Conservation (phyloP, 768 basidiomycete genomes). For the Trametes cinnabarina region DNA sequence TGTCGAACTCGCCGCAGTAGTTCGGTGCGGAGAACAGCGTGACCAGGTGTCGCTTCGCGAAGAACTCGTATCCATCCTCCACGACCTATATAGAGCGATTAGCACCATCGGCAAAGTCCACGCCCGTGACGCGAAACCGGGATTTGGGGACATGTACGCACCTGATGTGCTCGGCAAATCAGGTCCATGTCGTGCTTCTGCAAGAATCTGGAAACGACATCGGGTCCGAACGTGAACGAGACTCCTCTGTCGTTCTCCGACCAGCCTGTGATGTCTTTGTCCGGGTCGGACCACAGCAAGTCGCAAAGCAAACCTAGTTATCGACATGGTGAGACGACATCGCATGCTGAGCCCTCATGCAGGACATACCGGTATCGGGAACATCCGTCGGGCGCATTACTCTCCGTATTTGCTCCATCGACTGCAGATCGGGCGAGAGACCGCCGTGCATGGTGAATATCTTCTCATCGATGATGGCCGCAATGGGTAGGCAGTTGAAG, state of each 20-base stretch:
- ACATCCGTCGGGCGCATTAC: slow-evolving; percentile 99
- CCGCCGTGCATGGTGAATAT: slow-evolving; percentile 99
- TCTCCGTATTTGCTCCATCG: slow-evolving; percentile 99
- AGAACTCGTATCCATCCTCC: slow-evolving; percentile 99
- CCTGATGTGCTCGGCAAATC: slow-evolving; percentile 98
- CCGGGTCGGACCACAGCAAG: slow-evolving; percentile 97
- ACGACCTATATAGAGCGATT: slow-evolving; percentile 63
- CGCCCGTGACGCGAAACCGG: background rate
- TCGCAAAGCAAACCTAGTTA: slow-evolving; percentile 85
- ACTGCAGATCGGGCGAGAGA: slow-evolving; percentile 93
- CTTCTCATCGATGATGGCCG: slow-evolving; percentile 99
- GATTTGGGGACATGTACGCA: slow-evolving; percentile 36
- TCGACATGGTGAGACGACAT: background rate
- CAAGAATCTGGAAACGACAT: slow-evolving; percentile 96
- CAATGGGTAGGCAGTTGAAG: slow-evolving; percentile 99
- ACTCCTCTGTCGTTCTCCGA: slow-evolving; percentile 99
- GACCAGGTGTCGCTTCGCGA: slow-evolving; percentile 95
- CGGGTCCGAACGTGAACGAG: slow-evolving; percentile 97
- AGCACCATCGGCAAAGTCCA: background rate
- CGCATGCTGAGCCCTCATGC: background rate
- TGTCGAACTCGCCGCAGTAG: slow-evolving; percentile 96
- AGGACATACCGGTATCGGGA: slow-evolving; percentile 86
- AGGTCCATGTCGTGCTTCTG: slow-evolving; percentile 99
- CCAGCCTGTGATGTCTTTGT: slow-evolving; percentile 99
- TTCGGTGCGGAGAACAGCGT: slow-evolving; percentile 97